Evolutionary conservation across 805 yeast species (phyloP), one percentile per base, ranked within the genome.

Genomic region (Alloascoidea hylecoeti): DNA sequence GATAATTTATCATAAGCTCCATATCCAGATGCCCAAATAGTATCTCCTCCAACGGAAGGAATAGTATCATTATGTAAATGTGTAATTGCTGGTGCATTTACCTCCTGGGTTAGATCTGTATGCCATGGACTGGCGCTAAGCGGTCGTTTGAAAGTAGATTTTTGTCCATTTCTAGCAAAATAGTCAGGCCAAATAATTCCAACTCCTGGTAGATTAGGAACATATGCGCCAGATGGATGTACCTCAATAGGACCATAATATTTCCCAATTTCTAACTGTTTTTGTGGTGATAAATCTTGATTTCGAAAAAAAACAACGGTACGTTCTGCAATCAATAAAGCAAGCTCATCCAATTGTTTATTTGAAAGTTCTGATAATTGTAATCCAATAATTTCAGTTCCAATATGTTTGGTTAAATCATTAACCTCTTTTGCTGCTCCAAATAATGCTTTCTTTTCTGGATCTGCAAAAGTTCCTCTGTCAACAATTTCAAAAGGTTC

Each of bases 61-160:
- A 67, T 60, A 15, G 70, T 58, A 46, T 71, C 72, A 48, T 66
- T 58, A 45, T 70, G 71, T 46, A 75, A 57, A 43, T 65, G 68
- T 3, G 79, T 71, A 44, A 66, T 57, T 16, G 72, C 75, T 2
- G 78, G 69, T 4, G 78, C 77, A 40, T 68, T 70, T 35, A 58
- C 56, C 55, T 72, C 78, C 46, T 71, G 75, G 34, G 66, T 66
- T 38, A 72, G 58, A 49, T 71, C 77, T 4, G 74, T 62, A 56
- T 71, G 78, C 70, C 71, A 69, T 14, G 49, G 53, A 16, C 57
- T 49, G 33, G 51, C 50, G 34, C 49, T 49, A 33, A 50, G 50
- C 34, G 49, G 59, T 36, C 49, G 41, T 37, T 36, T 41, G 48
- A 38, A 44, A 39, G 35, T 33, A 41, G 19, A 39, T 39, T 17